Base-by-base conservation (phyloP, 495 filamentous ascomycete species). In the Penicillium taxi region DNA sequence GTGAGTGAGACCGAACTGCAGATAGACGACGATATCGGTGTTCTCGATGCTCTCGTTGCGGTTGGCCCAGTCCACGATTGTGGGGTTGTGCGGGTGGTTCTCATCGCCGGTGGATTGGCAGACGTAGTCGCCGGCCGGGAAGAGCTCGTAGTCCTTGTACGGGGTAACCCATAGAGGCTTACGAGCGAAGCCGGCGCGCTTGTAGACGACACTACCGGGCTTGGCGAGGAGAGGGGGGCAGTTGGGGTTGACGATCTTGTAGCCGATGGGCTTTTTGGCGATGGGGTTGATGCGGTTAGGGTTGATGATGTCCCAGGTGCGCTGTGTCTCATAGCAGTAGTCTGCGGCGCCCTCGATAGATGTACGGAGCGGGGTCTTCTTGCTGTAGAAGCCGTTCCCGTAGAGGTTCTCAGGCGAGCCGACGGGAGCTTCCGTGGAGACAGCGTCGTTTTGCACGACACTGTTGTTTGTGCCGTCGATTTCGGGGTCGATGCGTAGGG, bases 1-100 rank as follows among this genome's bases (percentile, higher is more conserved):
- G 48, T 79, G 75, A 18, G 75, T 75, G 32, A 79, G 58, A 11
- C 75, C 75, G 37, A 79, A 79, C 44, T 75, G 71, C 6, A 78
- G 40, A 52, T 72, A 79, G 31, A 73, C 63, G 5, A 79, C 75
- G 28, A 75, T 64, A 41, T 77, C 69, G 17, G 55, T 56, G 48
- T 75, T 73, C 4, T 59, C 56, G 32, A 79, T 73, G 26, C 56
- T 53, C 14, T 79, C 75, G 11, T 65, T 56, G 8, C 75, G 62
- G 3, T 50, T 50, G 4, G 70, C 72, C 69, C 68, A 61, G 43
- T 59, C 57, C 4, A 55, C 32, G 5, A 63, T 53, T 1, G 56
- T 58, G 3, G 37, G 32, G 46, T 62, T 62, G 45, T 56, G 37
- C 0, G 58, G 56, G 46, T 62, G 58, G 43, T 55, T 44, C 7